These are phyloP conservation scores for Exophiala sp. DNA, from an alignment of 2,329 filamentous ascomycete genomes.

Conservation along the genomic window DNA sequence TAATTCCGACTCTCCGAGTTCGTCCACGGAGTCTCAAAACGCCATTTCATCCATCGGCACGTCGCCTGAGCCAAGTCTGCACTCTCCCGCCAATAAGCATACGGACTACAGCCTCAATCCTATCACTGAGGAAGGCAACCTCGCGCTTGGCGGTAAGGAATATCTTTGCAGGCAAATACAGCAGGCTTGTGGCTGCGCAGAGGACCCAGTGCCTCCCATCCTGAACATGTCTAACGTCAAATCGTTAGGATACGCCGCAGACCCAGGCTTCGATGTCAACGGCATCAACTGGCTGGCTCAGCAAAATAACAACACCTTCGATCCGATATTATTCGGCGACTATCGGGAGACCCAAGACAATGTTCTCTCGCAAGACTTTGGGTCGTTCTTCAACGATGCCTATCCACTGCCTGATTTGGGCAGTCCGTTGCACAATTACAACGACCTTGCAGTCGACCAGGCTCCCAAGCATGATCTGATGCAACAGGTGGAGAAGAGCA, in stretches of 20 bases:
- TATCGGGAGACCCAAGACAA: constrained; percentile 88
- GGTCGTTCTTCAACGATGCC: constrained; percentile 68
- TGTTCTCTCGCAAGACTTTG: constrained; percentile 65
- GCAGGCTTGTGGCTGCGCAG: constrained; percentile 41
- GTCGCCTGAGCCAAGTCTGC: constrained; percentile 43
- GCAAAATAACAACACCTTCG: constrained; percentile 55
- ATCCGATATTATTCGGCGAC: constrained; percentile 83
- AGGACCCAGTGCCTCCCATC: constrained; percentile 31
- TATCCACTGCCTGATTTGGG: constrained; percentile 70
- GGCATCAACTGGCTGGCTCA: constrained; percentile 39
- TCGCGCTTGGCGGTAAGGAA: constrained; percentile 36
- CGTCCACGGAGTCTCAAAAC: constrained; percentile 44
- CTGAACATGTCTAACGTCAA: constrained; percentile 24
- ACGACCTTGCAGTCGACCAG: constrained; percentile 38
- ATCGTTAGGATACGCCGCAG: constrained; percentile 20
- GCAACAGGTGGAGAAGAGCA: constrained; percentile 68
- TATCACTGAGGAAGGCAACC: constrained; percentile 30
- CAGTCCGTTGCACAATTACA: constrained; percentile 66
- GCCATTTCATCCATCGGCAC: constrained; percentile 46
- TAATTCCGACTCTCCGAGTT: constrained; percentile 43
- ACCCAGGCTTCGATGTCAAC: constrained; percentile 39
- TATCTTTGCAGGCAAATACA: constrained; percentile 42
- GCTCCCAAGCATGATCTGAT: constrained; percentile 62
- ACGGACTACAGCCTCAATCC: constrained; percentile 33
- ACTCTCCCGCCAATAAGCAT: constrained; percentile 39